These are phyloP conservation scores for Rhizopus arrhizus DNA, from an alignment of 371 early-diverging fungal species.

Conservation along the genomic window DNA sequence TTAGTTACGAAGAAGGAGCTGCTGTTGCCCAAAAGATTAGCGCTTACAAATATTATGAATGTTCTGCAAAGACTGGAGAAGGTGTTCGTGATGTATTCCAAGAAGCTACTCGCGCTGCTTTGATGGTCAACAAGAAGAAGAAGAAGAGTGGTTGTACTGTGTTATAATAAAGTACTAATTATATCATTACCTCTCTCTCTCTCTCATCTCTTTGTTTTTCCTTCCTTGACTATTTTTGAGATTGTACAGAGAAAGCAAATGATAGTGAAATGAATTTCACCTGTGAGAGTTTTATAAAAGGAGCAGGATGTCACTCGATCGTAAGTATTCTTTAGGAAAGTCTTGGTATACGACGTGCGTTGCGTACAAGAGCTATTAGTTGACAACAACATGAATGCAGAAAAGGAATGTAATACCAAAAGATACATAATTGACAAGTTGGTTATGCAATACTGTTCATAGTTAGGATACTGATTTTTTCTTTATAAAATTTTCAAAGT, in stretches of 20 bases:
- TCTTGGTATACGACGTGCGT: too few species aligned
- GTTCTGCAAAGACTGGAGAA: constrained; percentile 68
- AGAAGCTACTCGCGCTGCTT: constrained; percentile 60
- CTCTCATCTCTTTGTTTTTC: background rate
- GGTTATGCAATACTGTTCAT: too few species aligned
- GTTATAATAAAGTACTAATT: constrained; percentile 4
- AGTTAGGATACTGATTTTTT: too few species aligned
- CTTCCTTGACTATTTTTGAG: background rate
- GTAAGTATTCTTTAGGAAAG: too few species aligned
- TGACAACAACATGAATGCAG: too few species aligned
- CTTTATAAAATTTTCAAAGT: too few species aligned
- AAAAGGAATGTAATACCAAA: too few species aligned
- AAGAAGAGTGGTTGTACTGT: constrained; percentile 1
- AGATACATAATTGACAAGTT: too few species aligned
- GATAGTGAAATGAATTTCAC: too few species aligned
- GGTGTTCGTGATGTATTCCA: constrained; percentile 75
- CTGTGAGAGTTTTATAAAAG: too few species aligned
- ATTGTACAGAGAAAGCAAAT: background rate
- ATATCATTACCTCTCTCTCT: constrained; percentile 1
- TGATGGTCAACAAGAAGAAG: constrained; percentile 40
- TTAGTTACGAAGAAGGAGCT: constrained; percentile 73
- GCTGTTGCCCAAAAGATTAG: constrained; percentile 65
- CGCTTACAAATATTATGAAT: constrained; percentile 75
- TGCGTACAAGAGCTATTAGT: too few species aligned
- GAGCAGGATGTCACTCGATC: too few species aligned